Evolutionary conservation across 2,329 filamentous ascomycete species (phyloP), one percentile per base, ranked within the genome.

Genomic region (Blumeriella jaapii): DNA sequence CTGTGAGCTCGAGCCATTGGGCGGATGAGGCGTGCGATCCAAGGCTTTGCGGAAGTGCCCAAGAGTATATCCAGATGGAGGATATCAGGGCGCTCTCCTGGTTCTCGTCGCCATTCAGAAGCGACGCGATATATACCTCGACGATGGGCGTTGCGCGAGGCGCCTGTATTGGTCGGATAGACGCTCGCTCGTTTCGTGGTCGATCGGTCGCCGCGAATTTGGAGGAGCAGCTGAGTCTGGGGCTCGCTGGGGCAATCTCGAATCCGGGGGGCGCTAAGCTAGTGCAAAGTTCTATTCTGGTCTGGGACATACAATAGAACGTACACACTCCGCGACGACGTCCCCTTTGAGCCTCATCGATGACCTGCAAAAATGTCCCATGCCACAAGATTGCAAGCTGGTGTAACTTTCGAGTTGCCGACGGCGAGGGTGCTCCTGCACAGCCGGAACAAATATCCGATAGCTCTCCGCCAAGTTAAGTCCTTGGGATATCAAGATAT

Each of bases 191-290:
- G 25, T 34, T 24, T 34, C 35, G 35, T 27, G 27, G 22, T 26
- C 28, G 28, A 20, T 19, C 29, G 27, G 14, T 31, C 19, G 17
- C 15, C 10, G n/a, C 26, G 25, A n/a, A n/a, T n/a, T n/a, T n/a
- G n/a, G n/a, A n/a, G n/a, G n/a, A n/a, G n/a, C n/a, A n/a, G n/a
- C n/a, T n/a, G n/a, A n/a, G n/a, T n/a, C n/a, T n/a, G n/a, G n/a
- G 6, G 6, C 4, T 5, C 10, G 9, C 15, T 14, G 9, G 16
- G 18, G 22, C 5, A 24, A 28, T 12, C 34, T 15, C 25, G 25
- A 39, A 43, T 40, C 44, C 33, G 42, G 44, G 39, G 43, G 29
- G 30, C 37, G n/a, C n/a, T n/a, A n/a, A n/a, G n/a, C n/a, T n/a
- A n/a, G n/a, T n/a, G n/a, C n/a, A n/a, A n/a, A n/a, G n/a, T n/a